These are phyloP conservation scores for Ophiosphaerella korrae DNA, from an alignment of 2,329 filamentous ascomycete genomes.

Conservation along the genomic window DNA sequence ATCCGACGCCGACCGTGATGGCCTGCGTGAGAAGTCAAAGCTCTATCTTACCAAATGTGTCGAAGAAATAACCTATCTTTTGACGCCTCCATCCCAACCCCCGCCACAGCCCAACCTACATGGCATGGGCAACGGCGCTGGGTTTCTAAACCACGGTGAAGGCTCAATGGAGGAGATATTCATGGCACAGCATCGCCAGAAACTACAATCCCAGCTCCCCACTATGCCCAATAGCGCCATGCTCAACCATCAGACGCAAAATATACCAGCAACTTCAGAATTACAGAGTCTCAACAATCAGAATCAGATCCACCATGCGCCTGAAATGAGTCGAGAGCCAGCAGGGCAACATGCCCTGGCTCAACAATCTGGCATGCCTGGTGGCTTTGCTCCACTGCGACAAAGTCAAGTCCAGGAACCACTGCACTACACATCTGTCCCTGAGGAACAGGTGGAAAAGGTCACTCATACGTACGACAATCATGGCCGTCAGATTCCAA, in stretches of 20 bases:
- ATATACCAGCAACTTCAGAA: constrained; percentile 51
- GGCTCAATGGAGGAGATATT: constrained; percentile 65
- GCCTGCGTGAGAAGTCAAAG: constrained; percentile 66
- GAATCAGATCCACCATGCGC: constrained; percentile 48
- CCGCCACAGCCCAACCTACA: constrained; percentile 56
- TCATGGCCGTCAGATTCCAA: constrained; percentile 58
- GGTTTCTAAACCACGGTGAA: constrained; percentile 57
- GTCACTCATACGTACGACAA: constrained; percentile 64
- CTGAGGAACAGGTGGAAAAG: constrained; percentile 63
- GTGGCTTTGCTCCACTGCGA: constrained; percentile 46
- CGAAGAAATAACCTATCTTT: constrained; percentile 70
- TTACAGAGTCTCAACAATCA: constrained; percentile 46
- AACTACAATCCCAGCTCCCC: constrained; percentile 53
- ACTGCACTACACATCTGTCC: constrained; percentile 48
- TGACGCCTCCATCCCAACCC: constrained; percentile 67
- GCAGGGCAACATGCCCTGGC: constrained; percentile 48
- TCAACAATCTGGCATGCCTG: constrained; percentile 39
- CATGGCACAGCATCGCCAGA: constrained; percentile 62
- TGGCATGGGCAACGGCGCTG: constrained; percentile 39
- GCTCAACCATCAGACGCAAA: constrained; percentile 68
- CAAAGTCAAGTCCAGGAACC: constrained; percentile 31
- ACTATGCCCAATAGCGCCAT: constrained; percentile 47
- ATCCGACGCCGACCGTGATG: constrained; percentile 60
- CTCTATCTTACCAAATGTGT: constrained; percentile 69
- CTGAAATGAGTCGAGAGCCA: constrained; percentile 52